These are phyloP conservation scores for Chlorociboria aeruginascens DNA, from an alignment of 495 filamentous ascomycete species.

Conservation along the genomic window DNA sequence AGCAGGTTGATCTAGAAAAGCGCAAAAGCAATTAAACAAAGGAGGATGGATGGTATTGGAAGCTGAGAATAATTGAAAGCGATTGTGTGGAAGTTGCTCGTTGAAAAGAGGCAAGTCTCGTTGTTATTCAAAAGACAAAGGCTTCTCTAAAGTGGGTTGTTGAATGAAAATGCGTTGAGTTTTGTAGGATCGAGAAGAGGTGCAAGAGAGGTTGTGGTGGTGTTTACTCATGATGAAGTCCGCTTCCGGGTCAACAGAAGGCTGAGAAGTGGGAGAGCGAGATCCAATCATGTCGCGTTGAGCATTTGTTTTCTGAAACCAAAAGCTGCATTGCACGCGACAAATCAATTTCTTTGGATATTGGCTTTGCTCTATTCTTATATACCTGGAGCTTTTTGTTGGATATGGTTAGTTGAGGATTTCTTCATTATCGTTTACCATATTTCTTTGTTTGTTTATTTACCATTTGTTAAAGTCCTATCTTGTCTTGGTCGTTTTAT, in stretches of 20 bases:
- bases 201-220: background rate
- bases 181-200: conserved; percentile 3
- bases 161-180: background rate
- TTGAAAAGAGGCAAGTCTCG: no score
- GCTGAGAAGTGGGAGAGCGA: conserved; percentile 11
- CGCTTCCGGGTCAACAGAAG: conserved; percentile 5
- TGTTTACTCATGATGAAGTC: conserved; percentile 1
- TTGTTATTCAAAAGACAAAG: background rate
- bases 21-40: conserved; percentile 3
- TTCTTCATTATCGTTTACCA: background rate
- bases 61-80: conserved; percentile 2
- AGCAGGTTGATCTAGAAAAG: background rate
- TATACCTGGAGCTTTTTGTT: background rate
- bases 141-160: background rate
- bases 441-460: background rate
- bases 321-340: conserved; percentile 13
- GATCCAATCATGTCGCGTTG: conserved; percentile 2
- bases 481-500: background rate
- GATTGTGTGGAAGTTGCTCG: conserved; percentile 2
- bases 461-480: background rate
- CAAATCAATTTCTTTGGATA: conserved; percentile 18
- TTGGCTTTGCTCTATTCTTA: background rate
- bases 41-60: background rate
- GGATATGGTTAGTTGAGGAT: conserved; percentile 19
- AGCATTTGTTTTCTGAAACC: no score